phyloP scores from a whole-genome alignment of 2,329 filamentous ascomycete species.

The Coniella vitis region DNA sequence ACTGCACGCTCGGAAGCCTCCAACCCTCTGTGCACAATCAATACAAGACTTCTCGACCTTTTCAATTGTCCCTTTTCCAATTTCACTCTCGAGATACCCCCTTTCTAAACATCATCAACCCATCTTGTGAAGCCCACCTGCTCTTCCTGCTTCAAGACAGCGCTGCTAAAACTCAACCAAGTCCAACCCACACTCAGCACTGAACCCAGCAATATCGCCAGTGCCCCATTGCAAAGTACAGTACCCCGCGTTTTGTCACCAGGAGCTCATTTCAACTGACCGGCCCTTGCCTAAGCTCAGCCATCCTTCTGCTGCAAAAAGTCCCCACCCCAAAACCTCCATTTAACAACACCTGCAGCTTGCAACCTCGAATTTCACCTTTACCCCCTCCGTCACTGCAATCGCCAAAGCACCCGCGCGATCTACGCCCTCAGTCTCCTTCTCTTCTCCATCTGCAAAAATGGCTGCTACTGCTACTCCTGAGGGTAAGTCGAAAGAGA shows the following conservation, averaged over 20 bases:
- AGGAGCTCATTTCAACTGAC: slow-evolving; percentile 2
- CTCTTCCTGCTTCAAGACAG: too few species aligned
- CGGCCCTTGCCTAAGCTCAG: slow-evolving; percentile 7
- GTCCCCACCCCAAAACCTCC: slow-evolving; percentile 14
- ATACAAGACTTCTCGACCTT: too few species aligned
- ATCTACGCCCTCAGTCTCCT: background rate
- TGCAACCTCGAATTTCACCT: background rate
- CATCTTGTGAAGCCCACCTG: too few species aligned
- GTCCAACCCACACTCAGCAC: too few species aligned
- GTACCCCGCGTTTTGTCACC: slow-evolving; percentile 10
- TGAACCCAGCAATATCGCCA: background rate
- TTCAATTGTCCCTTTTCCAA: too few species aligned
- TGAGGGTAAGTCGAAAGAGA: slow-evolving; percentile 30
- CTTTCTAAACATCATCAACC: too few species aligned
- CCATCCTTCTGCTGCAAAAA: slow-evolving; percentile 1
- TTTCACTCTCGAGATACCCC: background rate
- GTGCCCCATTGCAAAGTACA: background rate
- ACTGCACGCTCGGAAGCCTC: too few species aligned
- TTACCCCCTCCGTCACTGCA: background rate
- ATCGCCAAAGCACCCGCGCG: background rate
- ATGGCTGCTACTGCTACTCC: slow-evolving; percentile 28
- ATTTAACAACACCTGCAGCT: slow-evolving; percentile 6
- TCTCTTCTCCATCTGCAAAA: slow-evolving; percentile 12
- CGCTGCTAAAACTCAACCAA: too few species aligned
- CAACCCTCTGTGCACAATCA: background rate